phyloP scores from a whole-genome alignment of 805 yeast genomes.

The Kuraishia floccosa region DNA sequence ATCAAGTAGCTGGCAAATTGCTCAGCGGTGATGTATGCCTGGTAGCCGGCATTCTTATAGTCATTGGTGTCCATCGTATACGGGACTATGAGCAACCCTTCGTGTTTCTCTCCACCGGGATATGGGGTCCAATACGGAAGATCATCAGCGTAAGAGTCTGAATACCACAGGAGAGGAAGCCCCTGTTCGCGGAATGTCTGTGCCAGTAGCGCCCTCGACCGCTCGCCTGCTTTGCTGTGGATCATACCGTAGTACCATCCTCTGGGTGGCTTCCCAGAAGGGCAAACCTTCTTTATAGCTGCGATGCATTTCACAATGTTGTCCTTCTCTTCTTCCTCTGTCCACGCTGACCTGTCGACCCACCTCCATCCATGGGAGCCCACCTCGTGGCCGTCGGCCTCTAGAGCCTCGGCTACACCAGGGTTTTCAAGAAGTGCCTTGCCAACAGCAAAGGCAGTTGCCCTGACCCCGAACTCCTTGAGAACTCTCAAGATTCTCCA shows the following conservation, averaged over 20 bases:
- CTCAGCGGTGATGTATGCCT: constrained; percentile 13
- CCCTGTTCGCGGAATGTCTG: constrained; percentile 12
- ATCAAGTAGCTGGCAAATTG: constrained; percentile 18
- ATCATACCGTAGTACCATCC: constrained; percentile 26
- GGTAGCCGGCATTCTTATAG: constrained; percentile 11
- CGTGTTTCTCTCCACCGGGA: constrained; percentile 9
- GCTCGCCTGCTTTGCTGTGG: constrained; percentile 17
- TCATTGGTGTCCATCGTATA: constrained; percentile 16
- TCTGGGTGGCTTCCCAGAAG: constrained; percentile 17
- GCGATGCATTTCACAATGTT: constrained; percentile 16
- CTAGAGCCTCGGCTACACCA: constrained; percentile 20
- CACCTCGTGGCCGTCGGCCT: constrained; percentile 23
- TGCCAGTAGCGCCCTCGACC: constrained; percentile 7
- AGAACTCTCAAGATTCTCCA: constrained; percentile 17
- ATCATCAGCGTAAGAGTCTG: constrained; percentile 24
- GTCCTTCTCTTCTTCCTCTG: constrained; percentile 20
- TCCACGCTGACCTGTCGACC: constrained; percentile 18
- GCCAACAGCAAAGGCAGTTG: constrained; percentile 26
- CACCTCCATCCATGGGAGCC: constrained; percentile 26
- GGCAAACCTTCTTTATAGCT: constrained; percentile 15
- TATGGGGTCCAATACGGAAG: constrained; percentile 21
- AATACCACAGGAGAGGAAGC: constrained; percentile 19
- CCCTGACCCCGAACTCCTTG: constrained; percentile 16
- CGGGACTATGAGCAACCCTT: constrained; percentile 15
- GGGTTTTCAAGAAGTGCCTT: constrained; percentile 22